Percentiles rank a stretch among this genome's conserved stretches.
phyloP scores from a whole-genome alignment of 164 flowering plant species.

The Protea cynaroides region DNA sequence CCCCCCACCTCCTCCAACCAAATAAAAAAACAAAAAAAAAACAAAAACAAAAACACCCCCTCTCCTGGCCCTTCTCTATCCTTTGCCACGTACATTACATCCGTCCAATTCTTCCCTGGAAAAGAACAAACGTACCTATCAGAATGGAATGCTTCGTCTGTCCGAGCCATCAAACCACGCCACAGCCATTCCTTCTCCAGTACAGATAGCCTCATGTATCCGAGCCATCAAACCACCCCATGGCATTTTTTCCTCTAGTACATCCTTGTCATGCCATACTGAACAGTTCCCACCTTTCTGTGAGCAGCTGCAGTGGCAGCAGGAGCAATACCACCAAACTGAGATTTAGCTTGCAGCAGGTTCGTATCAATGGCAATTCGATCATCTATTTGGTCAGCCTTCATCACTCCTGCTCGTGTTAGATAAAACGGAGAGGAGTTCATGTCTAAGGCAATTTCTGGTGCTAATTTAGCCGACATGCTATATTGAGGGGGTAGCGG shows the following conservation, averaged over 20 bases:
- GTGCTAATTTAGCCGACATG: slow-evolving; percentile 42
- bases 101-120: background rate
- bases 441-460: slow-evolving; percentile 62
- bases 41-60: no score
- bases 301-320: slow-evolving; percentile 42
- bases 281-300: slow-evolving; percentile 62
- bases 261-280: slow-evolving; percentile 66
- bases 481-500: slow-evolving; percentile 35
- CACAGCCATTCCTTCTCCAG: background rate
- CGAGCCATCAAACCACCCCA: background rate
- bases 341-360: slow-evolving; percentile 54
- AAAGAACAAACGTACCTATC: no score
- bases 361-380: slow-evolving; percentile 40
- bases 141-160: no score
- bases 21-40: no score
- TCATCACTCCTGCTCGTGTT: slow-evolving; percentile 32
- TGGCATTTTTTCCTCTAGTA: slow-evolving; percentile 22
- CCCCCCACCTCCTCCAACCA: background rate
- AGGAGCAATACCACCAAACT: slow-evolving; percentile 42
- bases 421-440: slow-evolving; percentile 52
- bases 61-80: background rate
- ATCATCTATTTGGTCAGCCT: slow-evolving; percentile 32
- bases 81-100: no score
- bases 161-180: no score
- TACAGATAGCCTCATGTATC: background rate